Base-by-base conservation (phyloP, 371 early-diverging fungal genomes). In the Nematocida sp. region DNA sequence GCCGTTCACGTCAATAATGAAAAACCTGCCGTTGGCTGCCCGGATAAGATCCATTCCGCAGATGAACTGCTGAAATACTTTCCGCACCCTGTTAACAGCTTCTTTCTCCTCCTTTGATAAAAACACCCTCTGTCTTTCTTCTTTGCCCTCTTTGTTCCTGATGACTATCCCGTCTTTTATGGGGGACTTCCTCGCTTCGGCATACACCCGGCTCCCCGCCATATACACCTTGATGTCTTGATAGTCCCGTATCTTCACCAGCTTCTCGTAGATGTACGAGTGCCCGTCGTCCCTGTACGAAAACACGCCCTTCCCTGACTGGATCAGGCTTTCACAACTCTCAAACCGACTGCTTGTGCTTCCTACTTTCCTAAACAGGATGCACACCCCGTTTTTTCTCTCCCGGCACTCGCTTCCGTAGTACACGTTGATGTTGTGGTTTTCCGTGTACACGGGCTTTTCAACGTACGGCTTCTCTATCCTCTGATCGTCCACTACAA, bases 181-280 rank as follows among this genome's bases (percentile, higher is more conserved):
- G 1, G 95, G 95, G 13, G 94, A 93, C 89, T 94, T 94, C 83
- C 96, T 87, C 7, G 94, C 94, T 81, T 96, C 96, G 7, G 96
- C 95, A 80, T 96, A 91, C 1, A 89, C 88, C 78, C 88, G 91
- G 3, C 86, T 85, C 2, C 95, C 95, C 21, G 94, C 88, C 0
- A 93, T 93, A 79, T 96, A 96, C 31, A 93, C 88, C 82, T 96
- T 96, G 76, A 96, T 91, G 77, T 96, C 96, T 76, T 92, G 94
- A 2, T 90, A 87, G 77, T 91, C 90, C 76, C 93, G 91, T 0
- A 90, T 91, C 62, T 86, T 86, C 86, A 95, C 87, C 70, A 94
- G 89, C 80, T 93, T 87, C 70, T 96, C 96, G 78, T 96, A 96
- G 27, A 96, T 86, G 81, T 86, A 96, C 1, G 91, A 91, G 2